Percentiles rank a stretch among this genome's conserved stretches.
phyloP scores from a whole-genome alignment of 768 basidiomycete species.

The Cantharellus cinnabarinus region DNA sequence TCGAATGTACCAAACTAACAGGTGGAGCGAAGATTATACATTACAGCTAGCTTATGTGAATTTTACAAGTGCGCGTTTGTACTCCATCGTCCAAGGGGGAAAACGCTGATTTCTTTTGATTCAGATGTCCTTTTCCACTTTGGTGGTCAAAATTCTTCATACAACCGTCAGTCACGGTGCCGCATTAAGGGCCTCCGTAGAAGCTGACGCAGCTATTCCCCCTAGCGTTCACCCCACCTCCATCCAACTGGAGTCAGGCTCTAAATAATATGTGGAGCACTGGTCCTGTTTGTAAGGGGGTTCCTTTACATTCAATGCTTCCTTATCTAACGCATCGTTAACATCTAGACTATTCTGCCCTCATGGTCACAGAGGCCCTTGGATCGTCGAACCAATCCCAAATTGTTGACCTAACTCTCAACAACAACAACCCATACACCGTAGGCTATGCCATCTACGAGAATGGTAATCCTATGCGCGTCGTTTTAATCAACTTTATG shows the following conservation, averaged over 20 bases:
- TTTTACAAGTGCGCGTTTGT: slow-evolving; percentile 17
- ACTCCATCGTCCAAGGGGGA: neutral
- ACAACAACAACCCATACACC: slow-evolving; percentile 22
- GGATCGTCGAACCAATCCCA: slow-evolving; percentile 24
- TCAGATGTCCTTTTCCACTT: neutral
- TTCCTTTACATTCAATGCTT: neutral
- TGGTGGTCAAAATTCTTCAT: neutral
- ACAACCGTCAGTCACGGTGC: neutral
- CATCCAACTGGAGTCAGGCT: slow-evolving; percentile 19
- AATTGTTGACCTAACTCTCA: slow-evolving; percentile 23
- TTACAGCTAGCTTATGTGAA: slow-evolving; percentile 29
- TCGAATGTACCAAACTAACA: neutral
- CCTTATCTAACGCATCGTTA: neutral
- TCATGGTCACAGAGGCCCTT: slow-evolving; percentile 27
- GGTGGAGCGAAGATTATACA: slow-evolving; percentile 20
- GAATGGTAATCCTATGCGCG: slow-evolving; percentile 18
- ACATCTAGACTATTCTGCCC: slow-evolving; percentile 21
- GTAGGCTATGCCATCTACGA: slow-evolving; percentile 33
- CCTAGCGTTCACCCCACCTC: slow-evolving; percentile 31
- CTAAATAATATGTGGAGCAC: slow-evolving; percentile 24
- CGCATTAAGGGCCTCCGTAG: neutral
- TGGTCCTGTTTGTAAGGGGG: slow-evolving; percentile 19
- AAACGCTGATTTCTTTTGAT: neutral
- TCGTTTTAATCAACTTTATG: slow-evolving; percentile 21
- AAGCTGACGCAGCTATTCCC: neutral